Evolutionary conservation across 495 filamentous ascomycete species (phyloP).

Genomic region (Aspergillus baeticus): DNA sequence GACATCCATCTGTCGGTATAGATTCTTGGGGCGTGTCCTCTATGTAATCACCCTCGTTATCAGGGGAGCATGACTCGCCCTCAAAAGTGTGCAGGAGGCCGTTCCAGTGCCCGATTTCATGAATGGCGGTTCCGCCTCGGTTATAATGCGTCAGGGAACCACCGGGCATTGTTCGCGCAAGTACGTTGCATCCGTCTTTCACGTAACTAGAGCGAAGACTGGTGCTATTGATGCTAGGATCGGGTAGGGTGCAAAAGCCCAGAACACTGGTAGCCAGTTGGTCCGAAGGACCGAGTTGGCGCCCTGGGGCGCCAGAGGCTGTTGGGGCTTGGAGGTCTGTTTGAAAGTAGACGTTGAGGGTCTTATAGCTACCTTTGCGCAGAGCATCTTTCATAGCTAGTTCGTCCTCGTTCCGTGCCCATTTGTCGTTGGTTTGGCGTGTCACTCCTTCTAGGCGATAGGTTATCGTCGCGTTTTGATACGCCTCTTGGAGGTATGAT

Average conservation of each 20-base stretch:
- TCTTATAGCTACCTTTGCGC: slow-evolving; percentile 49
- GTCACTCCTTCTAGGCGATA: slow-evolving; percentile 66
- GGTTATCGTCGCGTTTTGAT: slow-evolving; percentile 40
- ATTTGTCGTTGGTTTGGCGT: slow-evolving; percentile 69
- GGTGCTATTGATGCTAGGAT: slow-evolving; percentile 33
- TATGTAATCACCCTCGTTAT: slow-evolving; percentile 49
- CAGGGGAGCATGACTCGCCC: slow-evolving; percentile 42
- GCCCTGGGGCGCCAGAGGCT: slow-evolving; percentile 7
- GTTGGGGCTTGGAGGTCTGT: slow-evolving; percentile 39
- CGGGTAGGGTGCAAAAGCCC: slow-evolving; percentile 51
- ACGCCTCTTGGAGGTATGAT: slow-evolving; percentile 43
- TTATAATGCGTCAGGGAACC: slow-evolving; percentile 44
- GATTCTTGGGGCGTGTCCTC: slow-evolving; percentile 53
- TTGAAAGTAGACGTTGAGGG: slow-evolving; percentile 55
- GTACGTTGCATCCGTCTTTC: slow-evolving; percentile 52
- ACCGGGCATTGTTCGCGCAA: slow-evolving; percentile 51
- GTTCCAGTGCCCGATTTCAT: slow-evolving; percentile 62
- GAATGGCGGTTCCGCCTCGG: slow-evolving; percentile 49
- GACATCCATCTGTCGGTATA: slow-evolving; percentile 50
- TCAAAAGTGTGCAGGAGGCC: slow-evolving; percentile 57
- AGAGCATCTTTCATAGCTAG: slow-evolving; percentile 63
- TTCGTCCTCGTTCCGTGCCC: slow-evolving; percentile 63
- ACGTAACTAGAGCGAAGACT: slow-evolving; percentile 38
- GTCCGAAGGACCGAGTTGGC: slow-evolving; percentile 10
- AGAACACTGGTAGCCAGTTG: slow-evolving; percentile 37